Evolutionary conservation across 2,329 filamentous ascomycete genomes (phyloP).

Genomic region (Teratosphaeria destructans): DNA sequence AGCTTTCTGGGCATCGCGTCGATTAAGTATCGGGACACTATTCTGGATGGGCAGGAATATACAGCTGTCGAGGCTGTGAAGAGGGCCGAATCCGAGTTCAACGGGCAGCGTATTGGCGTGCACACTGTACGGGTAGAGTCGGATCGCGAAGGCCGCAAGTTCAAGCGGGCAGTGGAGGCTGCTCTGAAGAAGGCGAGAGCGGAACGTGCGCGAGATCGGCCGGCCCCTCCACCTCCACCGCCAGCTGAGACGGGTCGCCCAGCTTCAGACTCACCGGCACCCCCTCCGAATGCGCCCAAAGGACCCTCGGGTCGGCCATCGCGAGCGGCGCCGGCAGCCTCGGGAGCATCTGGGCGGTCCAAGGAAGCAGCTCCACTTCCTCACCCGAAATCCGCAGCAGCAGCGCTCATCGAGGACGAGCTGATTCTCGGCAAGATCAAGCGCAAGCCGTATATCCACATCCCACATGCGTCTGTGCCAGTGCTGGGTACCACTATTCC

Average conservation of each 20-base stretch:
- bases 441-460: conserved; percentile 79
- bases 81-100: conserved; percentile 64
- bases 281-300: conserved; percentile 77
- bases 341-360: conserved; percentile 23
- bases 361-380: conserved; percentile 23
- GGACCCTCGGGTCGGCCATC: conserved; percentile 56
- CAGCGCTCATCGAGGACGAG: conserved; percentile 53
- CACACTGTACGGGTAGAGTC: conserved; percentile 72
- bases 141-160: conserved; percentile 79
- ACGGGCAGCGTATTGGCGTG: conserved; percentile 69
- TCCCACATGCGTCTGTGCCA: conserved; percentile 77
- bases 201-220: conserved; percentile 39
- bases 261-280: conserved; percentile 41
- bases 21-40: conserved; percentile 73
- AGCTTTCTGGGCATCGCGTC: conserved; percentile 90
- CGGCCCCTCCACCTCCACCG: conserved; percentile 23
- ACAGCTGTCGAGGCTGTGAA: conserved; percentile 73
- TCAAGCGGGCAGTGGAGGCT: conserved; percentile 65
- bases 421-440: conserved; percentile 60
- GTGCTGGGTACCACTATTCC: conserved; percentile 75
- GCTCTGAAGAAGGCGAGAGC: conserved; percentile 59
- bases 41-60: conserved; percentile 42
- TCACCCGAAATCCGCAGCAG: conserved; percentile 12
- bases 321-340: conserved; percentile 8
- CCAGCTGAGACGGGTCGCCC: conserved; percentile 22